Percentiles rank a stretch among this genome's conserved stretches.
Evolutionary conservation across 2,329 filamentous ascomycete genomes (phyloP).

Genomic region (Sporothrix pallida): DNA sequence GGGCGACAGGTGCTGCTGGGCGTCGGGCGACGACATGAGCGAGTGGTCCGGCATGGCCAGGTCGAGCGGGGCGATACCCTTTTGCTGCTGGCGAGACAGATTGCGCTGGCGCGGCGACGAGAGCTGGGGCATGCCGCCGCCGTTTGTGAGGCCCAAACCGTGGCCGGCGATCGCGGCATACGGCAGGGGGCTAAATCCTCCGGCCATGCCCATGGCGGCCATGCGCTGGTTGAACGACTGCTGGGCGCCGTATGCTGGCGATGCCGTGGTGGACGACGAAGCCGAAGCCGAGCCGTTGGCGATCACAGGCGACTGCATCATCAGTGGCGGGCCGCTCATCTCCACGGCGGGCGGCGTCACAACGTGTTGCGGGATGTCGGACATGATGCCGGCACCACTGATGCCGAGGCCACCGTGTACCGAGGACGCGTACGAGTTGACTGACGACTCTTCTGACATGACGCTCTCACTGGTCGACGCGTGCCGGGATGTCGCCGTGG

Average conservation of each 20-base stretch:
- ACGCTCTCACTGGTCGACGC: conserved; percentile 42
- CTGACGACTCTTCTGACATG: conserved; percentile 40
- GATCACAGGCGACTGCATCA: conserved; percentile 55
- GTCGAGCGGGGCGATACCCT: conserved; percentile 61
- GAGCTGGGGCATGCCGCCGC: conserved; percentile 37
- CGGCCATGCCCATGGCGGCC: conserved; percentile 39
- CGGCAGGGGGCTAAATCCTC: conserved; percentile 38
- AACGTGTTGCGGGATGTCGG: conserved; percentile 33
- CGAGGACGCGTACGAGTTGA: conserved; percentile 44
- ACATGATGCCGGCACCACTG: conserved; percentile 32
- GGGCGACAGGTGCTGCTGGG: conserved; percentile 66
- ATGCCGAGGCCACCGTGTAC: conserved; percentile 43
- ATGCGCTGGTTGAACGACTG: conserved; percentile 46
- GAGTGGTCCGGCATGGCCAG: conserved; percentile 57
- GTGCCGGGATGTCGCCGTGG: conserved; percentile 41
- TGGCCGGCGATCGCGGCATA: conserved; percentile 42
- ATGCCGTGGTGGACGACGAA: conserved; percentile 31
- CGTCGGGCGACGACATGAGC: conserved; percentile 49
- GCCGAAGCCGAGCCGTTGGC: conserved; percentile 54
- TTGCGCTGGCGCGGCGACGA: conserved; percentile 47
- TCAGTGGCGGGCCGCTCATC: conserved; percentile 38
- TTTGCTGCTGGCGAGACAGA: conserved; percentile 53
- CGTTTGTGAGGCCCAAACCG: conserved; percentile 35
- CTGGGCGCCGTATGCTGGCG: conserved; percentile 33
- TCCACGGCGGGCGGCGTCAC: conserved; percentile 40